Evolutionary conservation across 208 protist species (phyloP), one percentile per base, ranked within the genome.

Genomic region (Vickermania ingenoplastis): DNA sequence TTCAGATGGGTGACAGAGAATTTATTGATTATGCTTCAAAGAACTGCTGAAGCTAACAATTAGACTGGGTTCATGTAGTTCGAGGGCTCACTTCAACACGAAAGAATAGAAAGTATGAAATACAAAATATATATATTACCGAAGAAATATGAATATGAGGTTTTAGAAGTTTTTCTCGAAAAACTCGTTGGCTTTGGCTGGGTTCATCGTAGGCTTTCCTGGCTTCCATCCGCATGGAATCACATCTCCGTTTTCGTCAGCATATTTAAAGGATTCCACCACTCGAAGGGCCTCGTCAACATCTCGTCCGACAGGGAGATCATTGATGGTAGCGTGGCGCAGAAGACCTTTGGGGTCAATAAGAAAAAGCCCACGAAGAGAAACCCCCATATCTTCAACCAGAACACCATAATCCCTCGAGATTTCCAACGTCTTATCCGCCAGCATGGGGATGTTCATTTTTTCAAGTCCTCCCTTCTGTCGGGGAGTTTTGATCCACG

Each of bases 201-300:
- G 63, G 29, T 95, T 93, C 82, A 98, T 97, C 7, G 94, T 97
- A 2, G 72, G 70, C 59, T 85, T 78, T 24, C 95, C 95, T 11
- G 89, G 92, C 1, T 67, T 91, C 96, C 96, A 98, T 60, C 95
- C 94, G 78, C 96, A 87, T 28, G 96, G 87, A 77, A 98, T 93
- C 29, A 97, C 92, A 49, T 98, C 88, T n/a, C 88, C 91, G 55
- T 98, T 76, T 57, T 97, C 79, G 49, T 98, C 97, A 2, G 84
- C 77, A 67, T 92, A 98, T 75, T 98, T 91, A 71, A 98, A 97
- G 27, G 96, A 97, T 67, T 98, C 61, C 7, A 99, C 72, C 1
- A 99, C 76, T 48, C 98, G 93, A 2, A 99, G 75, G 7, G 83
- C 81, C 81, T 99, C 97, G n/a, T 99, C 95, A 3, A 98, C 91